Evolutionary conservation across 495 filamentous ascomycete species (phyloP).

Genomic region (Lentithecium fluviatile): DNA sequence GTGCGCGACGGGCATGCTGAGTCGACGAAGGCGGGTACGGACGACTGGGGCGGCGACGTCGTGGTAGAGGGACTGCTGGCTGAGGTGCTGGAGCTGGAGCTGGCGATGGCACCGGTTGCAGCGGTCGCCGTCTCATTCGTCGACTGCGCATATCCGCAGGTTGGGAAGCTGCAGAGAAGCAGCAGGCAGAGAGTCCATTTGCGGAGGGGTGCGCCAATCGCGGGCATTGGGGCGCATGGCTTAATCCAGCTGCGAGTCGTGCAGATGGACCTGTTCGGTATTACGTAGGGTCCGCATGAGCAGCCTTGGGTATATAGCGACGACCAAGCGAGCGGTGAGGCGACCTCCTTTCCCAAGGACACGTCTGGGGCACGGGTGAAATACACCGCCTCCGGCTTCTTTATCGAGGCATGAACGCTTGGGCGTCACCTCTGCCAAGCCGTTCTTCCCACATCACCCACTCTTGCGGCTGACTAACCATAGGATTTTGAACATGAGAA

Average conservation of each 20-base stretch:
- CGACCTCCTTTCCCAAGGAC: neutral
- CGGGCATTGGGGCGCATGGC: slow-evolving; percentile 37
- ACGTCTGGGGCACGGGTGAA: slow-evolving; percentile 14
- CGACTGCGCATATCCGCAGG: slow-evolving; percentile 11
- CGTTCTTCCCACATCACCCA: neutral
- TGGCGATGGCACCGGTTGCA: neutral
- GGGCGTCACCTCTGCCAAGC: slow-evolving; percentile 13
- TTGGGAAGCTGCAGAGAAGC: slow-evolving; percentile 22
- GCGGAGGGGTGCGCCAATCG: slow-evolving; percentile 36
- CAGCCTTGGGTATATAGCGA: too few species aligned
- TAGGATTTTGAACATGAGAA: neutral
- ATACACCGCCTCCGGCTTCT: slow-evolving; percentile 23
- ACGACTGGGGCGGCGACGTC: slow-evolving; percentile 4
- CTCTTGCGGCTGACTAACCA: slow-evolving; percentile 6
- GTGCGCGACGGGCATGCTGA: slow-evolving; percentile 63
- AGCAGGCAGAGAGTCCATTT: slow-evolving; percentile 29
- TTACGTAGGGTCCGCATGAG: slow-evolving; percentile 14
- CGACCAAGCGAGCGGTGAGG: slow-evolving; percentile 3
- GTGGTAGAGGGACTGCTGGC: neutral
- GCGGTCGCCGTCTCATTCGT: slow-evolving; percentile 26
- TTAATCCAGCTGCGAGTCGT: slow-evolving; percentile 21
- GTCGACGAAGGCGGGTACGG: slow-evolving; percentile 12
- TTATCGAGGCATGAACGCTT: slow-evolving; percentile 10
- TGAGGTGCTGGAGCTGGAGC: neutral
- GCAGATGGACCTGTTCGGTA: slow-evolving; percentile 18